Percentiles rank a stretch among this genome's conserved stretches.
Evolutionary conservation across 768 basidiomycete genomes (phyloP).

Genomic region (Boletus rubropictus): DNA sequence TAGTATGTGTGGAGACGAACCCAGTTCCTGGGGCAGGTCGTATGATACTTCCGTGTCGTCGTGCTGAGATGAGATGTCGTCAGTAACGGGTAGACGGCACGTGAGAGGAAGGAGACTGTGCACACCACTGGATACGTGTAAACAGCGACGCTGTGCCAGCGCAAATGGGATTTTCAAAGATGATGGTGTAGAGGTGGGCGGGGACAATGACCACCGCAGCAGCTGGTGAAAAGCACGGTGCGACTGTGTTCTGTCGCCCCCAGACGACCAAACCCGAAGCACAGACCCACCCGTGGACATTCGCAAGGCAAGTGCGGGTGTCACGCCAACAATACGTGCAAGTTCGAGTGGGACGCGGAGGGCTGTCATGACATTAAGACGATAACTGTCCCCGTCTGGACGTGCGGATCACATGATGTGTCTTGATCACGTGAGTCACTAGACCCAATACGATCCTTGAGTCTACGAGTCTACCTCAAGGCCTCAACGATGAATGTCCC

Average conservation of each 20-base stretch:
- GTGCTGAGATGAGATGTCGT: slow-evolving; percentile 5
- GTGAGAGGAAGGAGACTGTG: neutral
- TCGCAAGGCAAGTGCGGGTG: slow-evolving; percentile 4
- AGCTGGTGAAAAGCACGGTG: slow-evolving; percentile 13
- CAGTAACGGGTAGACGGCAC: neutral
- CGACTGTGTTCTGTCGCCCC: neutral
- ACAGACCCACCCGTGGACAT: neutral
- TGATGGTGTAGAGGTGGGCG: neutral
- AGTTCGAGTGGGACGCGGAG: slow-evolving; percentile 9
- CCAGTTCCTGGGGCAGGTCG: slow-evolving; percentile 66
- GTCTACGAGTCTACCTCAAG: neutral
- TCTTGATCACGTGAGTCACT: slow-evolving; percentile 2
- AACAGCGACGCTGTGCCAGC: slow-evolving; percentile 1
- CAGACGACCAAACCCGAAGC: slow-evolving; percentile 1
- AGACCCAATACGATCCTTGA: too few species aligned
- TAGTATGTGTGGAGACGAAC: slow-evolving; percentile 32
- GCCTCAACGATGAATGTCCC: slow-evolving; percentile 1
- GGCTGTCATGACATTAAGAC: slow-evolving; percentile 1
- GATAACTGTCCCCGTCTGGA: neutral
- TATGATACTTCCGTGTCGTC: slow-evolving; percentile 47
- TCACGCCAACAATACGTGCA: slow-evolving; percentile 9
- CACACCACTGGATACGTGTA: slow-evolving; percentile 20
- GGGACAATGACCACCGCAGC: neutral
- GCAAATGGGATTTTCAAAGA: neutral
- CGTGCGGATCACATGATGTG: neutral